Conservation (phyloP, 2,329 filamentous ascomycete genomes). For the Ophiostoma ulmi region DNA sequence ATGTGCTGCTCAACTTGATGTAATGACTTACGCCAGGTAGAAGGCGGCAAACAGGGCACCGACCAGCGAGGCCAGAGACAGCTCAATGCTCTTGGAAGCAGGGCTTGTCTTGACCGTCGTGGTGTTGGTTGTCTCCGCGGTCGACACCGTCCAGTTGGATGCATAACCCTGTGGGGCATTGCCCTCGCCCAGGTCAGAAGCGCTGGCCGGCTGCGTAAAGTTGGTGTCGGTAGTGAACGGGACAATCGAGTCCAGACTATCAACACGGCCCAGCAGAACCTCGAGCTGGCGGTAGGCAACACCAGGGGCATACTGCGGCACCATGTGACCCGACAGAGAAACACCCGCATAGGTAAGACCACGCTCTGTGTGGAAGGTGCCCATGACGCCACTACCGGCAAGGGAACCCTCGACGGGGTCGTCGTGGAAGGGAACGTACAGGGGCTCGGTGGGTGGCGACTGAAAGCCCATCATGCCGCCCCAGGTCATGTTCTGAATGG, state of each 20-base stretch:
- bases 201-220: constrained; percentile 29
- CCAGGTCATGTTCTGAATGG: constrained; percentile 80
- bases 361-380: constrained; percentile 64
- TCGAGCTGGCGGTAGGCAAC: constrained; percentile 69
- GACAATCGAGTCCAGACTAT: constrained; percentile 44
- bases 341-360: constrained; percentile 67
- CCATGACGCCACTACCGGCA: constrained; percentile 57
- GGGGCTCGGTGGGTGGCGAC: constrained; percentile 52
- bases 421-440: constrained; percentile 64
- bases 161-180: constrained; percentile 32
- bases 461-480: constrained; percentile 67
- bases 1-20: background rate
- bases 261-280: constrained; percentile 66
- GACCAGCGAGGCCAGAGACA: constrained; percentile 7
- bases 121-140: background rate
- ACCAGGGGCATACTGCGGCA: constrained; percentile 62
- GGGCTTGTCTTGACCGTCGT: constrained; percentile 6
- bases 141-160: background rate
- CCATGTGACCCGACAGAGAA: constrained; percentile 61
- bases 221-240: constrained; percentile 35
- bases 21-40: background rate
- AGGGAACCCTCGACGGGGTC: constrained; percentile 33
- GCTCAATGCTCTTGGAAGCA: background rate
- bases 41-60: background rate
- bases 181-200: constrained; percentile 30